These are phyloP conservation scores for Parafenestella ontariensis DNA, from an alignment of 2,329 filamentous ascomycete genomes.

Conservation along the genomic window DNA sequence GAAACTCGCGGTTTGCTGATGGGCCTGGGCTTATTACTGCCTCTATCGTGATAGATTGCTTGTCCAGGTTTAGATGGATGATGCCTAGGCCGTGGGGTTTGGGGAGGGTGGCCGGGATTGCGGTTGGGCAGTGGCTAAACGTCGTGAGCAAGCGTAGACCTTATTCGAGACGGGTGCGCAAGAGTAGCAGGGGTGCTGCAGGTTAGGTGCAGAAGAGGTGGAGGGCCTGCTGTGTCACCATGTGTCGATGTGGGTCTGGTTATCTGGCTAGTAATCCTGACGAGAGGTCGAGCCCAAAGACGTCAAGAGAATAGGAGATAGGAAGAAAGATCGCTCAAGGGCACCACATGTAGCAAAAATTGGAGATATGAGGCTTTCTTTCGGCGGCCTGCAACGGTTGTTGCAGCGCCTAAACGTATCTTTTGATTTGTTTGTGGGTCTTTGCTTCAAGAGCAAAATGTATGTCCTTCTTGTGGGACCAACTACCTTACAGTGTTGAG, in stretches of 20 bases:
- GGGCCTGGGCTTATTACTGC: constrained; percentile 14
- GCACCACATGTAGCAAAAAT: constrained; percentile 4
- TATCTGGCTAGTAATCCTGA: constrained; percentile 9
- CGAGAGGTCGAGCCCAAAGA: constrained; percentile 1
- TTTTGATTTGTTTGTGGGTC: constrained; percentile 22
- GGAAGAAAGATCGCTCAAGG: background rate
- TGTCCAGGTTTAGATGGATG: constrained; percentile 11
- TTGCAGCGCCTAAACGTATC: constrained; percentile 19
- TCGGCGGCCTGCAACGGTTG: constrained; percentile 15
- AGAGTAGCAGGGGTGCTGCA: constrained; percentile 20
- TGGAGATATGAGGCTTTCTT: constrained; percentile 16
- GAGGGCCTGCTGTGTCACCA: constrained; percentile 20
- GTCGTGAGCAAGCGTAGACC: constrained; percentile 19
- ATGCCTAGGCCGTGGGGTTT: constrained; percentile 15
- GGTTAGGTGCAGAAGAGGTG: constrained; percentile 14
- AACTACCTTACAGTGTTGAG: constrained; percentile 45
- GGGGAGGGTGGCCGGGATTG: constrained; percentile 11
- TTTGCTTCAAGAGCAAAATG: constrained; percentile 19
- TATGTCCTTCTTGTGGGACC: constrained; percentile 28
- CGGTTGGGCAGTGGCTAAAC: constrained; percentile 23
- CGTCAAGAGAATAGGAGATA: background rate
- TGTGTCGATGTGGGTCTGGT: constrained; percentile 18
- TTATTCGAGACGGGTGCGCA: constrained; percentile 20
- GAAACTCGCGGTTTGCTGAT: constrained; percentile 26
- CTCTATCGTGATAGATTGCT: constrained; percentile 15